Base-by-base conservation (phyloP, 2,329 filamentous ascomycete species). In the Pseudocercospora crystallina region DNA sequence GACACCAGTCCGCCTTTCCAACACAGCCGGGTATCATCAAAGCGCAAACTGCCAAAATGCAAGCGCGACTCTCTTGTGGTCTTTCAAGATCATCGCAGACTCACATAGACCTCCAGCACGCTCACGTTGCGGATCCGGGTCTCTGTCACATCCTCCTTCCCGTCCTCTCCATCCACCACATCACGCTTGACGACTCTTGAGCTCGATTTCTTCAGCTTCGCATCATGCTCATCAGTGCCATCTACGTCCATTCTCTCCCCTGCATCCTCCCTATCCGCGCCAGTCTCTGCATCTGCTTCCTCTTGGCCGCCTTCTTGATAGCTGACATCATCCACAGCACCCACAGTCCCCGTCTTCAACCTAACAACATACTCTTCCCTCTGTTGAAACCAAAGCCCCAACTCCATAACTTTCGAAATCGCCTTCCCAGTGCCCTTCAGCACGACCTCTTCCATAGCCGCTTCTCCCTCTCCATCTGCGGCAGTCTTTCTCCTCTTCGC, bases 281-380 rank as follows among this genome's bases (percentile, higher is more conserved):
- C 57, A 36, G 42, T 46, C 10, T 46, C 17, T 14, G 31, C 30
- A 15, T 34, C 30, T 62, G 35, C 44, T 62, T 37, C 20, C 57
- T 43, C 56, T 64, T 59, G 58, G 55, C 53, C 17, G 51, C 49
- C 36, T 60, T 60, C 61, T 34, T 51, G 43, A 40, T 63, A 59
- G 34, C 83, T 71, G 29, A 89, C 71, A 66, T 89, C 86, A 63
- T 90, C 86, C 38, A 89, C 76, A 2, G 83, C 80, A n/a, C 75
- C 76, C 12, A 86, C 74, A 43, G 79, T 87, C 49, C 80, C 78
- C 39, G 85, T 89, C 65, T 76, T 73, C 44, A 89, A 63, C 59
- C 74, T 71, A 1, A 89, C 82, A 5, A 69, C 64, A 56, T 81
- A 84, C 10, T 68, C 61, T 12, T 53, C 73, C 67, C 85, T 78